Conservation (phyloP, 257 asterid genomes). For the Fraxinus pennsylvanica region DNA sequence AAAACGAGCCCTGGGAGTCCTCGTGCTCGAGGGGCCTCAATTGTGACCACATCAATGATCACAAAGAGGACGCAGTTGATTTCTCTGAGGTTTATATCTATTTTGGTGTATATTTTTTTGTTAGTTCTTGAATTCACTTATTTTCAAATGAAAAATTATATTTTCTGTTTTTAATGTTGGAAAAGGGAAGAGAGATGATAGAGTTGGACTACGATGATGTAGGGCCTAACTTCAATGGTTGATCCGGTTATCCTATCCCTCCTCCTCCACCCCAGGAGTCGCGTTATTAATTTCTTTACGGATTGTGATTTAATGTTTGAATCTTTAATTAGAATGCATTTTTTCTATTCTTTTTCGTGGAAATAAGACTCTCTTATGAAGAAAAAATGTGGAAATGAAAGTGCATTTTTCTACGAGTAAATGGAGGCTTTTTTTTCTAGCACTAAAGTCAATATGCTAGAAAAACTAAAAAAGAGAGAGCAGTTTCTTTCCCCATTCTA, state of each 20-base stretch:
- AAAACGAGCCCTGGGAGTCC: too few relatives aligned
- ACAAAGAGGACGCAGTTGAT: conserved; percentile 2
- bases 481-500: background rate
- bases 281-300: background rate
- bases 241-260: conserved; percentile 28
- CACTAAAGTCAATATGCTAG: background rate
- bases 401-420: background rate
- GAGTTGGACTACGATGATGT: conserved; percentile 55
- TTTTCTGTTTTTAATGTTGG: conserved; percentile 29
- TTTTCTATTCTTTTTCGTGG: background rate
- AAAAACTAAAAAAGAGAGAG: too few relatives aligned
- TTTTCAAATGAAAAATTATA: background rate
- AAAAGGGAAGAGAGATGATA: conserved; percentile 34
- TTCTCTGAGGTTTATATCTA: conserved; percentile 23
- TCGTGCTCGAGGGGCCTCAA: too few relatives aligned
- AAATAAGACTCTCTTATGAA: background rate
- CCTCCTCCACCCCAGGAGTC: conserved; percentile 21
- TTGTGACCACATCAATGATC: background rate
- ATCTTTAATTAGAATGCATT: background rate
- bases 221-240: conserved; percentile 53
- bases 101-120: background rate
- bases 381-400: background rate
- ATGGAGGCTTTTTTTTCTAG: background rate
- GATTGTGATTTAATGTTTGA: too few relatives aligned
- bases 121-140: background rate